Base-by-base conservation (phyloP, 768 basidiomycete species). In the Strobilomyces echinocephalus region DNA sequence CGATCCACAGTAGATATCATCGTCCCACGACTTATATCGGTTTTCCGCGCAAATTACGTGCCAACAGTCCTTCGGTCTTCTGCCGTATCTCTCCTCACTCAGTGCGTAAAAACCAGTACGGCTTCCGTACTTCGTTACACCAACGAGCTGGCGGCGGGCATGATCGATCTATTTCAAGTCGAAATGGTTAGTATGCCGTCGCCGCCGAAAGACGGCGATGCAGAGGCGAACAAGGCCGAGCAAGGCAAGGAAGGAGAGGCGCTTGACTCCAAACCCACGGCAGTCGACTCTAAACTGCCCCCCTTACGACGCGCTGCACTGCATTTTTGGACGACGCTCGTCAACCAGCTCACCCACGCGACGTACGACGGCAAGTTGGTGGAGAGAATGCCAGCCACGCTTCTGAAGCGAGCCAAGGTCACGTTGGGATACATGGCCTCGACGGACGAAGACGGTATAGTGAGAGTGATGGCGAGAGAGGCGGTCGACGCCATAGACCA, bases 231-330 rank as follows among this genome's bases (percentile, higher is more conserved):
- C 30, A 28, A 49, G 7, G 33, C n/a, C 31, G 60, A 63, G 26
- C 52, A 57, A 35, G 50, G 34, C 39, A 34, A 45, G 20, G 55
- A 30, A 34, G 47, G 16, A 20, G 60, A 55, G 15, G 62, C 35
- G 24, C 74, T 83, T 66, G 84, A 87, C 65, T 63, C 72, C 2
- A 72, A 84, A 34, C 86, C 89, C 10, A 80, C 81, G 0, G 75
- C 79, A 0, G 45, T 64, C 8, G 73, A 85, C 60, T 57, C 87
- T 0, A 90, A 84, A 64, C 77, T 89, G 45, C 90, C 95, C 1
- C 79, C 90, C 1, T 73, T 97, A 4, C 81, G 95, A 31, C 86
- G 95, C 39, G 85, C 91, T 1, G 92, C 90, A 0, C 64, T 97
- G n/a, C 85, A 94, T 60, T 87, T 97, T 65, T 74, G 95, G 40